Evolutionary conservation across 441 rosid species (phyloP).

Genomic region (Erodium trifolium): DNA sequence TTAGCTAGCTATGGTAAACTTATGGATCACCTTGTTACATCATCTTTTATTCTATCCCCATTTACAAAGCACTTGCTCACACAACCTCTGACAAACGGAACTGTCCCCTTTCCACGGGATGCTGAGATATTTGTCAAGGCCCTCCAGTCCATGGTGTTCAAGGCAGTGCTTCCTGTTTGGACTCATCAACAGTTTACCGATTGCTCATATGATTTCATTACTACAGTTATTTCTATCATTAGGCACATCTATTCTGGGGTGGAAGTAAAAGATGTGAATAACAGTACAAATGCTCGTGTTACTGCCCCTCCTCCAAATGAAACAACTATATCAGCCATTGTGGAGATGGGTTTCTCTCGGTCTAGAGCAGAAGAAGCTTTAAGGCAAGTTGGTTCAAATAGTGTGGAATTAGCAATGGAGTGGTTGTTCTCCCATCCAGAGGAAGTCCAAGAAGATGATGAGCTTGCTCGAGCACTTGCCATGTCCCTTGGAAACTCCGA

Average conservation of each 20-base stretch:
- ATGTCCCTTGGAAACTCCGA: conserved; percentile 94
- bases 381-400: conserved; percentile 89
- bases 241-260: conserved; percentile 91
- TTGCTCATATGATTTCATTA: conserved; percentile 71
- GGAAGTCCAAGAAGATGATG: conserved; percentile 93
- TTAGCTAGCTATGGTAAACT: conserved; percentile 84
- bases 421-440: conserved; percentile 96
- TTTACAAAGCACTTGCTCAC: conserved; percentile 77
- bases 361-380: conserved; percentile 95
- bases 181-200: conserved; percentile 74
- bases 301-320: conserved; percentile 91
- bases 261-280: conserved; percentile 68
- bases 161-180: conserved; percentile 95
- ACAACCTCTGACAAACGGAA: conserved; percentile 67
- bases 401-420: conserved; percentile 98
- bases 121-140: conserved; percentile 86
- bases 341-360: conserved; percentile 97
- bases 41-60: conserved; percentile 82
- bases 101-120: conserved; percentile 65
- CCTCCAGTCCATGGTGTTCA: conserved; percentile 91
- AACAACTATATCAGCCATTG: conserved; percentile 84
- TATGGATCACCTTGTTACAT: conserved; percentile 94
- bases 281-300: conserved; percentile 49
- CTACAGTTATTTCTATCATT: conserved; percentile 69
- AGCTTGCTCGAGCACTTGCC: conserved; percentile 98